Percentiles rank a stretch among this genome's conserved stretches.
phyloP scores from a whole-genome alignment of 306 rosid genomes.

The Inga leiocalycina region DNA sequence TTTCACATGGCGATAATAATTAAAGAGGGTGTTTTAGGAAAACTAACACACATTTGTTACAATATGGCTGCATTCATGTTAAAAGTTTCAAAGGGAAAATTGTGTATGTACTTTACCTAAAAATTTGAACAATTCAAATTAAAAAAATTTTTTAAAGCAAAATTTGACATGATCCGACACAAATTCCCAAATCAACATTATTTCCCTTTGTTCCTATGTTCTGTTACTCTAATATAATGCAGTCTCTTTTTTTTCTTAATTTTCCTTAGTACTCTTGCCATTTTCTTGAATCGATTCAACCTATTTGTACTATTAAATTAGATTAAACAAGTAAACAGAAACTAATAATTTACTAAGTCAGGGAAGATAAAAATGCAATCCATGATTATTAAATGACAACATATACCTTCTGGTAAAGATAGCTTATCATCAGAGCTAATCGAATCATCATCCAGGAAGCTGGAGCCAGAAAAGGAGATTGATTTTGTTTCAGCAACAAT shows the following conservation, averaged over 20 bases:
- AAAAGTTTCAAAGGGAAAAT: background rate
- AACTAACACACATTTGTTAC: no score
- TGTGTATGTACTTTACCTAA: background rate
- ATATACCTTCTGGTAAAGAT: conserved; percentile 41
- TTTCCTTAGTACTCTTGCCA: background rate
- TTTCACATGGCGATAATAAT: no score
- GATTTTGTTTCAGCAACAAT: conserved; percentile 35
- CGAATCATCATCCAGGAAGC: conserved; percentile 53
- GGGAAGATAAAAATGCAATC: background rate
- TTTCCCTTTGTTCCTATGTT: background rate
- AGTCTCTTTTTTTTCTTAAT: background rate
- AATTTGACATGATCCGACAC: background rate
- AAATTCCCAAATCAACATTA: background rate
- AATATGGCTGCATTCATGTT: background rate
- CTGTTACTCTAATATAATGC: background rate
- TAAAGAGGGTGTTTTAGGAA: no score
- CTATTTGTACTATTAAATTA: background rate
- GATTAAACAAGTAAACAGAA: background rate
- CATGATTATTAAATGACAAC: conserved; percentile 5
- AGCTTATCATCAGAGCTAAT: conserved; percentile 40
- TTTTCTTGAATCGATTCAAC: background rate
- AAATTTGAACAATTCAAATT: background rate
- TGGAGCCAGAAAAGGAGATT: conserved; percentile 41
- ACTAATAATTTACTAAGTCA: background rate
- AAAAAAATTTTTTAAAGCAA: background rate